phyloP scores from a whole-genome alignment of 164 flowering plant genomes.

The Chloranthus sessilifolius region DNA sequence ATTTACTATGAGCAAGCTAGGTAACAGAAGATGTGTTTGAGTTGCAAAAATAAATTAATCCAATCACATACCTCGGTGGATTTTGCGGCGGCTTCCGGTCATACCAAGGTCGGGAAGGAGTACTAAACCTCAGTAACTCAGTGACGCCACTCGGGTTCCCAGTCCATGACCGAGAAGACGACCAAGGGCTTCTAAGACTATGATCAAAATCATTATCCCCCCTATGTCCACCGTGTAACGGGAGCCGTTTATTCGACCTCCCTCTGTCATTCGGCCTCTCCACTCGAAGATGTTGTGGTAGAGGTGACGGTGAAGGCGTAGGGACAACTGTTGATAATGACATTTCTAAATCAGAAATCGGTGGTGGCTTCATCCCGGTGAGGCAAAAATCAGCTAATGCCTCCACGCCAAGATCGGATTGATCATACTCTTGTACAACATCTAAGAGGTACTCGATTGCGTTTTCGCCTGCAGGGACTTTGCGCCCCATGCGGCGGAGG shows the following conservation, averaged over 20 bases:
- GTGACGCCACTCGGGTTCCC: slow-evolving; percentile 36
- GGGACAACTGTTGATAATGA: slow-evolving; percentile 26
- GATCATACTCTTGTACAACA: slow-evolving; percentile 64
- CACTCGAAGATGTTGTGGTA: background rate
- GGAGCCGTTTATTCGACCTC: slow-evolving; percentile 24
- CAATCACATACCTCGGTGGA: slow-evolving; percentile 27
- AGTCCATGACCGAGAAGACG: slow-evolving; percentile 40
- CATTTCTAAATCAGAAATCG: slow-evolving; percentile 29
- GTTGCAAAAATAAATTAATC: background rate
- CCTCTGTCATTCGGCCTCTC: slow-evolving; percentile 1
- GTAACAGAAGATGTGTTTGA: no score
- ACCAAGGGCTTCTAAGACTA: slow-evolving; percentile 53
- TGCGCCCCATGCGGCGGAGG: slow-evolving; percentile 50
- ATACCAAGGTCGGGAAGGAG: slow-evolving; percentile 30
- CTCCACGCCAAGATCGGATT: slow-evolving; percentile 51
- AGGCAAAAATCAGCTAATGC: slow-evolving; percentile 52
- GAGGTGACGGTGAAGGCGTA: slow-evolving; percentile 24
- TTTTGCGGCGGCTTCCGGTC: slow-evolving; percentile 19
- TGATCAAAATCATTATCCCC: slow-evolving; percentile 30
- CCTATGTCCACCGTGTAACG: slow-evolving; percentile 19
- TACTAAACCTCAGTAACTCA: slow-evolving; percentile 30
- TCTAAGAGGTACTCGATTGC: slow-evolving; percentile 58
- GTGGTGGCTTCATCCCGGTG: slow-evolving; percentile 55
- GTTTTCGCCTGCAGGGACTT: slow-evolving; percentile 54
- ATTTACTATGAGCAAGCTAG: background rate